Conservation (phyloP, 2,329 filamentous ascomycete species). For the Arthrobotrys iridis region DNA sequence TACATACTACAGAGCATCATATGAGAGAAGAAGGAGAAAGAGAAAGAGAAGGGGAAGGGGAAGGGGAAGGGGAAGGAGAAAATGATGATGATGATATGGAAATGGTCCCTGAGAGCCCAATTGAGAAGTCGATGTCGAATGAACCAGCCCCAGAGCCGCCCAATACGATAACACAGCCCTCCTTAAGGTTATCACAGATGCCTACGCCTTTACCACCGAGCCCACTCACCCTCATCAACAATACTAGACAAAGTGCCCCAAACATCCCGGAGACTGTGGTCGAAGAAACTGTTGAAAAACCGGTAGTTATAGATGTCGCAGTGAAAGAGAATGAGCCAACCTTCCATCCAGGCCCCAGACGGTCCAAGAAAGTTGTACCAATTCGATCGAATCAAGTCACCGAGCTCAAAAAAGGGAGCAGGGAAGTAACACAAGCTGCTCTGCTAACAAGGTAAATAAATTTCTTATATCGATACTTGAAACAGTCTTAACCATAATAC, state of each 20-base stretch:
- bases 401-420: slow-evolving; percentile 20
- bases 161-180: slow-evolving; percentile 8
- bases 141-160: not conserved
- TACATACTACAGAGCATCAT: not conserved
- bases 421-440: slow-evolving; percentile 28
- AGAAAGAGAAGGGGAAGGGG: no score
- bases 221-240: slow-evolving; percentile 36
- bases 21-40: no score
- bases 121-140: not conserved
- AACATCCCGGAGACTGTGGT: slow-evolving; percentile 45
- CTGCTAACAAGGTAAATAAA: slow-evolving; percentile 11
- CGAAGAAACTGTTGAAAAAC: slow-evolving; percentile 28
- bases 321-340: slow-evolving; percentile 38
- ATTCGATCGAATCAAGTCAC: not conserved
- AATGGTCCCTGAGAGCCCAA: slow-evolving; percentile 1
- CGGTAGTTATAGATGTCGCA: not conserved
- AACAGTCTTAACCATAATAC: not conserved
- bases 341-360: slow-evolving; percentile 34
- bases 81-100: not conserved
- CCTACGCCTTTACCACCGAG: slow-evolving; percentile 46
- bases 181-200: slow-evolving; percentile 40
- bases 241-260: slow-evolving; percentile 23
- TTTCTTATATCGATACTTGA: not conserved
- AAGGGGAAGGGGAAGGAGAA: no score
- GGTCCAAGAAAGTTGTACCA: slow-evolving; percentile 27